Base-by-base conservation (phyloP, 2,329 filamentous ascomycete species). In the Pleurostoma richardsiae region DNA sequence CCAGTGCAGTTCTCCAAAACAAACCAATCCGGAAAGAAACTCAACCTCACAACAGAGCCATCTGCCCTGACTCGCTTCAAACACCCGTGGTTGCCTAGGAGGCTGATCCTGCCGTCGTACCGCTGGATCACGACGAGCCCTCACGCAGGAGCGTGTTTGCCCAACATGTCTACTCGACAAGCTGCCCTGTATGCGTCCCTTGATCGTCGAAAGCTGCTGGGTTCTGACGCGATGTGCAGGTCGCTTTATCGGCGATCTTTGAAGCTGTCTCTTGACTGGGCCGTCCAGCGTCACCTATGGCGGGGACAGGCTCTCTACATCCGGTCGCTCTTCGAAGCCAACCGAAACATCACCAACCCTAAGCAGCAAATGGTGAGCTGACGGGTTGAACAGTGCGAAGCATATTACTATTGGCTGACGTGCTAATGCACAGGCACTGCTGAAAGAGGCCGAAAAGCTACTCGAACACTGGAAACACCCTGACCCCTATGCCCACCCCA, bases 391-490 rank as follows among this genome's bases (percentile, higher is more conserved):
- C 19, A 19, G 19, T 19, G 19, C 19, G 19, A 19, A 19, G 19
- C 19, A 19, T 31, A n/a, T 42, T 28, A 29, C 39, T 27, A 39
- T 30, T 28, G 40, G 39, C 55, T 58, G 46, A 58, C 49, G 8
- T 7, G 11, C n/a, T 28, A 7, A 19, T 30, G 29, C 6, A 4
- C 55, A 99, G 94, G 83, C 82, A 43, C 70, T 99, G 49, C 78
- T 97, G 55, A 81, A 83, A 52, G 90, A 96, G 71, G 92, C 94
- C 4, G 91, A 97, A 68, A 86, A 86, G 57, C 66, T 96, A 49
- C 73, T 99, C 52, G 83, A 94, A 61, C 88, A 85, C 68, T 99
- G 92, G 92, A 97, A 97, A 73, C 94, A 99, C 63, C 94, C 94
- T 4, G 94, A 99, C 66, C 91, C 94, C 30, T 97, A 96, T 66